A percentile compares a stretch with the other conserved stretches of the same genome.
phyloP scores from a whole-genome alignment of 2,329 filamentous ascomycete genomes.

The Corynespora cassiicola region DNA sequence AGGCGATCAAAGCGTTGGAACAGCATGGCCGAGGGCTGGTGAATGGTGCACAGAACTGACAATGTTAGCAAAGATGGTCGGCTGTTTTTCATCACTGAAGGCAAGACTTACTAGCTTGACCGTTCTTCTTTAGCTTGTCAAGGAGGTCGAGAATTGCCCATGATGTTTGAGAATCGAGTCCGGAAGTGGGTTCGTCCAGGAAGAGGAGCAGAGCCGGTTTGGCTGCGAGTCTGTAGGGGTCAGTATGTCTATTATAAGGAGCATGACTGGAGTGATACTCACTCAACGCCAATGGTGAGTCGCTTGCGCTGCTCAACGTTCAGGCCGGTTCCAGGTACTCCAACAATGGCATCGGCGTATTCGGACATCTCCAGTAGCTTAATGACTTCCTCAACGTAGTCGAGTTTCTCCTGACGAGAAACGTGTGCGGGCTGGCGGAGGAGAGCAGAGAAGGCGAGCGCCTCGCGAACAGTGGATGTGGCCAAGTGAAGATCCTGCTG shows the following conservation, averaged over 20 bases:
- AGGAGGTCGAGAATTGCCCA: conserved; percentile 91
- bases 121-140: conserved; percentile 86
- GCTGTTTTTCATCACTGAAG: too few relatives aligned
- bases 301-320: conserved; percentile 73
- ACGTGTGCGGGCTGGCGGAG: conserved; percentile 81
- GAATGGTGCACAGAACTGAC: conserved; percentile 95
- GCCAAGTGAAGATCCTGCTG: conserved; percentile 89
- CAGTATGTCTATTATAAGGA: too few relatives aligned
- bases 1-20: conserved; percentile 90
- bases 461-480: conserved; percentile 87
- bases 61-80: too few relatives aligned
- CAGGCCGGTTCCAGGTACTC: conserved; percentile 83
- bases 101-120: too few relatives aligned
- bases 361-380: conserved; percentile 88
- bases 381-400: conserved; percentile 90
- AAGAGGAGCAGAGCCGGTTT: conserved; percentile 90
- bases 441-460: conserved; percentile 82
- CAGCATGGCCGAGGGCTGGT: conserved; percentile 94
- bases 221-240: too few relatives aligned
- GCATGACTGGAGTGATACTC: too few relatives aligned
- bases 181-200: conserved; percentile 93
- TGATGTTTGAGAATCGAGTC: conserved; percentile 90
- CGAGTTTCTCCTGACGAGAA: conserved; percentile 78
- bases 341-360: conserved; percentile 89
- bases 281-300: conserved; percentile 93